Base-by-base conservation (phyloP, 495 filamentous ascomycete species). In the Podospora fimiseda region DNA sequence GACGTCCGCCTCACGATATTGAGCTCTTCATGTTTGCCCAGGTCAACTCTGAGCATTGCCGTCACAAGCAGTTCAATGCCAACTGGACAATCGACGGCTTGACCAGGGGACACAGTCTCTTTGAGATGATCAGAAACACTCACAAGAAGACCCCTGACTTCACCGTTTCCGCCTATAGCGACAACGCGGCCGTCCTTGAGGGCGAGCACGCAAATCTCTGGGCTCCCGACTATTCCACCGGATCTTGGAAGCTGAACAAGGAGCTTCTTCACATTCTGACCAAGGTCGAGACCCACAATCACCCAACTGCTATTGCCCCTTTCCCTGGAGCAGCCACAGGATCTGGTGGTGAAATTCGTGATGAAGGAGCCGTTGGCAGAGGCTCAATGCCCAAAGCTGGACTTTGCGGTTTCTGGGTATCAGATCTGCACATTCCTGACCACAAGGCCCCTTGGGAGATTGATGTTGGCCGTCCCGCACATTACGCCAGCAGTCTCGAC, bases 21-120 rank as follows among this genome's bases (percentile, higher is more conserved):
- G 93, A 98, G 71, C 78, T 97, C 13, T 97, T 95, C 77, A 97
- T 97, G 94, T 98, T 97, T 67, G 92, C 91, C 22, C 93, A 98
- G 69, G 91, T 98, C 57, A 90, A 90, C 67, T 89, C 87, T 2
- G 86, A 90, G 70, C 86, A 90, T 63, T 84, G 81, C 58, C 76
- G 81, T 18, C 81, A 84, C 63, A 83, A 84, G 70, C 88, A 93
- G 58, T 98, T 98, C 78, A 98, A 98, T 65, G 90, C 94, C 14
- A 86, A 86, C 16, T 98, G 90, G 89, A 91, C 86, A n/a, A 95
- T 98, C 60, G 91, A 98, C 71, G 90, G 90, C 43, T 73, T 87
- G 55, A 71, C 77, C 56, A 93, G 89, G 77, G 77, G 80, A 9
- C 74, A 82, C 61, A 88, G 83, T 46, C 80, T 98, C 7, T 97